Evolutionary conservation across 192 early-diverging fungal genomes (phyloP), one percentile per base, ranked within the genome.

Genomic region (Coemansia sp.): DNA sequence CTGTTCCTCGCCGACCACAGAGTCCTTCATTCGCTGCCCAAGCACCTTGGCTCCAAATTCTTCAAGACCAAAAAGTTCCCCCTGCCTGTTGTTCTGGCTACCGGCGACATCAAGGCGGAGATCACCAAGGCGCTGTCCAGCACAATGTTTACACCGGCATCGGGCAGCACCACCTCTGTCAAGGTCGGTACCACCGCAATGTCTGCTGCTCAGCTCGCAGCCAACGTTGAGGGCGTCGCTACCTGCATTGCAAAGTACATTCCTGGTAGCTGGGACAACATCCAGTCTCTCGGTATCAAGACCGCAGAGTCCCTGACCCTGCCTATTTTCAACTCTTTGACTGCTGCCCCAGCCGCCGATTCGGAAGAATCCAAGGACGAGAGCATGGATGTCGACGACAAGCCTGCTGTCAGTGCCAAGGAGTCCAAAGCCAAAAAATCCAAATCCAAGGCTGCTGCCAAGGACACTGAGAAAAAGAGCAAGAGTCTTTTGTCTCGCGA

Each of bases 1-100:
- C 75, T 97, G 71, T 97, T 99, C 68, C 78, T 97, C 60, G 87
- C 92, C 11, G 97, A 97, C 83, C 89, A 92, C 17, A 85, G 90
- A 12, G 79, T 98, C 16, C 55, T 96, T 33, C 76, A 84, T 50
- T 65, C 88, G 7, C 79, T 99, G 64, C 92, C 93, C 7, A 86
- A 87, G 63, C 48, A 91, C 18, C 73, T 99, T 28, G 95, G 94
- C 22, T 92, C 92, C 75, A 81, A 84, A 51, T 93, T 97, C 68
- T 96, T 93, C 69, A 57, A 80, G 67, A 87, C 84, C 66, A 94
- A 94, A 80, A 95, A 93, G 89, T 89, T 85, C 60, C 85, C 76
- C 10, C 51, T 61, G 7, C 60, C 45, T 0, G 65, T 76, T n/a
- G 69, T 73, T 58, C 61, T 74, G 3, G 48, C 29, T 48, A 50